Evolutionary conservation across 2,329 filamentous ascomycete genomes (phyloP).

Genomic region (Trichophyton simii): DNA sequence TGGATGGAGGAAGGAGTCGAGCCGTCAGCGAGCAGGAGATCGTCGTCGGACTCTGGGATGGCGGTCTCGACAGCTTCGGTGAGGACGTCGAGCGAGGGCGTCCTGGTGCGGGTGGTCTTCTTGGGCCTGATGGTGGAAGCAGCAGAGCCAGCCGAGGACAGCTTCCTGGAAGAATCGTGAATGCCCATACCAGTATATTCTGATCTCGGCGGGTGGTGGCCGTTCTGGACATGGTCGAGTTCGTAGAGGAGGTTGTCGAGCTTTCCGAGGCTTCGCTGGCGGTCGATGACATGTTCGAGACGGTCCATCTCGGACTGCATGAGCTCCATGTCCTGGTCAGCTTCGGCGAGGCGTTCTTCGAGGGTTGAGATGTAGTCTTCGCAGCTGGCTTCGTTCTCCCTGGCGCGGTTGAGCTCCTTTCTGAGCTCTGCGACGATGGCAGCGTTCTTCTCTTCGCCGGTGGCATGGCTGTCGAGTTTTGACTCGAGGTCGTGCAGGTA

Average conservation of each 20-base stretch:
- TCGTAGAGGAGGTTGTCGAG: conserved; percentile 86
- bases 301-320: conserved; percentile 96
- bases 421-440: conserved; percentile 74
- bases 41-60: conserved; percentile 36
- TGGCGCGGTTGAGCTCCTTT: conserved; percentile 75
- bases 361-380: conserved; percentile 97
- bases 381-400: conserved; percentile 78
- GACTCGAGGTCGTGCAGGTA: conserved; percentile 87
- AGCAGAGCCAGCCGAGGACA: conserved; percentile 16
- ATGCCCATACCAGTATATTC: no score
- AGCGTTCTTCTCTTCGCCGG: conserved; percentile 84
- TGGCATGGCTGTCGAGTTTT: conserved; percentile 79
- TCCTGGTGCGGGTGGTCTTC: conserved; percentile 19
- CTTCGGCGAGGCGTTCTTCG: conserved; percentile 87
- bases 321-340: conserved; percentile 87
- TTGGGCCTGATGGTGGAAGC: conserved; percentile 13
- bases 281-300: conserved; percentile 86
- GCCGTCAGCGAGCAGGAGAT: conserved; percentile 20
- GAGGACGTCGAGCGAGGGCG: conserved; percentile 30
- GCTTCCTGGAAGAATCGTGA: conserved; percentile 18
- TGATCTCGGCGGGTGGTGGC: conserved; percentile 8
- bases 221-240: conserved; percentile 60
- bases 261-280: conserved; percentile 87
- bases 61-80: conserved; percentile 35
- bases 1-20: conserved; percentile 15